Base-by-base conservation (phyloP, 768 basidiomycete species). In the Lentinula sp. region DNA sequence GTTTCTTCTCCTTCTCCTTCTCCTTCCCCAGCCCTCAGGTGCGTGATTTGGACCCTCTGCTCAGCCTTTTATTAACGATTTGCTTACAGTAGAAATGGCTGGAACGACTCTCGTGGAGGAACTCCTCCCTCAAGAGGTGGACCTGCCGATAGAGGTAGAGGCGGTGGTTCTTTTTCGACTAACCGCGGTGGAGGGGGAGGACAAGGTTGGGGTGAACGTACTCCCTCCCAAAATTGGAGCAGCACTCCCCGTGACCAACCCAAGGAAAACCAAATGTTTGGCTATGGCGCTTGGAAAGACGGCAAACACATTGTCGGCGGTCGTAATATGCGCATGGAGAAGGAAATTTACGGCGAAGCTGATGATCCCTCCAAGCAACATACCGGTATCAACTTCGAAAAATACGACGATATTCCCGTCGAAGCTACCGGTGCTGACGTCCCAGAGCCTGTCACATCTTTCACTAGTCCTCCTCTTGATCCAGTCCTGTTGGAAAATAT, bases 371-470 rank as follows among this genome's bases (percentile, higher is more conserved):
- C 85, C 62, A 92, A 91, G 71, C 90, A 97, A 73, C 88, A 93
- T 71, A 96, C 95, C 48, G 97, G 97, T 64, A 98, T 99, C 79
- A 99, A 99, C 79, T 99, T 99, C 71, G 97, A 99, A 79, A 97
- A 97, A 76, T 99, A 98, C 69, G 97, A 97, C 75, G 96, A 98
- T 73, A 99, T 99, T 71, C 97, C 97, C 64, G 95, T 99, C 66
- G 97, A 98, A 77, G 96, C 95, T 39, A 98, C 96, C 53, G 97
- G 97, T 67, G 87, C 88, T 62, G 91, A 90, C 67, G 96, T 98
- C n/a, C 97, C 97, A 63, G 96, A 98, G 45, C 95, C 97, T 49
- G 85, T 98, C 69, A 83, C 74, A 64, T 82, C 85, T 43, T 99
- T 99, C 78, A 90, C 89, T 62, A 85, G 80, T 68, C 89, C 95